Base-by-base conservation (phyloP, 2,329 filamentous ascomycete species). In the Colletotrichum coccodes region DNA sequence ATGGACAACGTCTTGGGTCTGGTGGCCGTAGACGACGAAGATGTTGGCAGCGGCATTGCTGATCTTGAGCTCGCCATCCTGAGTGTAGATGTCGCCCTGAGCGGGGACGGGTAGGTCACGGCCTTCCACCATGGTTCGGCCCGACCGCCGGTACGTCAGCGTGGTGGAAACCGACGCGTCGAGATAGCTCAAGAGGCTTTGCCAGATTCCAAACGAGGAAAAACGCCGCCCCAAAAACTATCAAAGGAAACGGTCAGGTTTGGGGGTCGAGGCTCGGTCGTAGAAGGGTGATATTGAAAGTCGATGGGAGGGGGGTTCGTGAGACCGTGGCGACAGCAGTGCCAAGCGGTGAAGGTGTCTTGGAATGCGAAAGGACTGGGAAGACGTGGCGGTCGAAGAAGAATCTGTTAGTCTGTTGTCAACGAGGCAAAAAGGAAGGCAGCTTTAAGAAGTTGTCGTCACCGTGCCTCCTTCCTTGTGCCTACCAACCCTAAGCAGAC, bases 41-140 rank as follows among this genome's bases (percentile, higher is more conserved):
- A 68, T 14, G 12, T 68, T 65, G 14, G 60, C 32, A 6, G 60
- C 62, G 3, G 62, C 60, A 11, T 66, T 66, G 18, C n/a, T 49
- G n/a, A 68, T 34, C 5, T 23, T 49, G 23, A 66, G 38, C 18
- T 36, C 18, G 9, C 65, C 65, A 4, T 42, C 28, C 12, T 54
- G 34, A 7, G 47, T 30, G n/a, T 59, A 65, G 5, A 49, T 52
- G 23, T 68, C 65, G 40, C 65, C 65, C 5, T 36, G 16, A 6
- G 52, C 60, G 16, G 62, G 61, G 5, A 14, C 36, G 1, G 65
- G 65, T 9, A 68, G 54, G 8, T 32, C 23, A 9, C 26, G 36
- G n/a, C 18, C 21, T 3, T 44, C 36, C 34, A 26, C 21, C 44
- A 60, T 64, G 23, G 6, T 26, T 14, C n/a, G n/a, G n/a, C n/a